phyloP scores from a whole-genome alignment of 768 basidiomycete genomes.

The Auriculariales sp. region DNA sequence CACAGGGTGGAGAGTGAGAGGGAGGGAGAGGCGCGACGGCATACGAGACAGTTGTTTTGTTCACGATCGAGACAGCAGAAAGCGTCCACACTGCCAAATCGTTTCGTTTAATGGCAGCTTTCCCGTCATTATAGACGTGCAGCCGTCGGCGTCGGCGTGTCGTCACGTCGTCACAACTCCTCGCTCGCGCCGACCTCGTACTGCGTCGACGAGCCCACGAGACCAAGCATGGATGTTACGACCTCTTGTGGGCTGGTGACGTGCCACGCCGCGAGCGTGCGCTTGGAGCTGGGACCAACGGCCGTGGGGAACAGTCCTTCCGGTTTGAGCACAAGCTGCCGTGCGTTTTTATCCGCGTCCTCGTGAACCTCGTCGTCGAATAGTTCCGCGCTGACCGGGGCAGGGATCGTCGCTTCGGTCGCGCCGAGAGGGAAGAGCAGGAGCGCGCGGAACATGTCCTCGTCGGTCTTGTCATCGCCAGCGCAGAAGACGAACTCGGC shows the following conservation, averaged over 20 bases:
- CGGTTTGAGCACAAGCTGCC: conserved; percentile 48
- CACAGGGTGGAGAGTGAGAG: no score
- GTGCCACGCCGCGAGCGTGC: conserved; percentile 86
- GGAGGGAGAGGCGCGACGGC: no score
- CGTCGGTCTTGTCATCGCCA: conserved; percentile 98
- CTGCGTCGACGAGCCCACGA: no score
- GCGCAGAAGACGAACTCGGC: conserved; percentile 95
- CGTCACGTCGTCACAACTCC: no score
- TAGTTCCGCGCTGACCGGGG: conserved; percentile 3
- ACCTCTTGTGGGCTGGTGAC: conserved; percentile 80
- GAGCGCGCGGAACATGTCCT: conserved; percentile 97
- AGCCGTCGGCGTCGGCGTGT: no score
- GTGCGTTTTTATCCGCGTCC: conserved; percentile 15
- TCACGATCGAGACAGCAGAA: no score
- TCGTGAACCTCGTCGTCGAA: conserved; percentile 33
- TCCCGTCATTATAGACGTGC: conserved; percentile 8
- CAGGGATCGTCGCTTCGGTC: conserved; percentile 11
- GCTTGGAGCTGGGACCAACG: conserved; percentile 81
- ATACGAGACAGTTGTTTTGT: no score
- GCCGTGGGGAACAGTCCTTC: conserved; percentile 82
- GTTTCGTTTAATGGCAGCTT: conserved; percentile 8
- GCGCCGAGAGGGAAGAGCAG: conserved; percentile 36
- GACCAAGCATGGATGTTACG: conserved; percentile 58
- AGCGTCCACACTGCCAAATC: no score
- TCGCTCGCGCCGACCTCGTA: no score